Evolutionary conservation across 352 stramenopile genomes (phyloP), one percentile per base, ranked within the genome.

Genomic region (Pythium inflatum): DNA sequence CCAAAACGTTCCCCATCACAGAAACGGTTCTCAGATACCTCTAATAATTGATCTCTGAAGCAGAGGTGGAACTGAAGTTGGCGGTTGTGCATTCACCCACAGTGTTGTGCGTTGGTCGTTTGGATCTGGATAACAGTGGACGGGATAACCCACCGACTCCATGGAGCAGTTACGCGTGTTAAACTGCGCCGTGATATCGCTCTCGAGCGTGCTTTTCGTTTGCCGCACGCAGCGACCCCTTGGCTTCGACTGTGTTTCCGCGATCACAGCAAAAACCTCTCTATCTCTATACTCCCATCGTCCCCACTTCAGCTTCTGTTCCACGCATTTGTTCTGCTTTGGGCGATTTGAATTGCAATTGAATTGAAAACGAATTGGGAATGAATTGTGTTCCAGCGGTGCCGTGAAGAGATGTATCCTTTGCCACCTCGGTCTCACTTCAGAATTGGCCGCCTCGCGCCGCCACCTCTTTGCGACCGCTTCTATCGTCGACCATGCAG

Each of bases 361-460:
- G 66, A 73, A 73, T 73, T 65, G 65, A 14, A 51, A 63, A 56
- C 60, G 66, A 73, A 73, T 73, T 65, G 65, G 18, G 31, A 63
- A 59, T 62, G 65, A 71, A 71, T 71, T 55, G 62, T 30, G 60
- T 51, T 51, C 62, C 31, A 51, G 45, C 33, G 59, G 46, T 66
- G 24, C 33, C 28, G 5, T 46, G 40, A 67, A 72, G 50, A 62
- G 50, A 65, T 66, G 65, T 58, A 72, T 57, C 49, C 36, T 61
- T 18, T 25, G 22, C 55, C 14, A 56, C 22, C n/a, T n/a, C n/a
- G 36, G 55, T 51, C 58, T 73, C 66, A 73, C 60, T 73, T 68
- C 53, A 54, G 46, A 73, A 73, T 51, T 65, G 40, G 65, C 43
- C 24, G 40, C 56, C 56, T 63, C 34, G 64, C 25, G 11, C 62